Evolutionary conservation across 306 rosid genomes (phyloP).

Genomic region (Dryas drummondii): DNA sequence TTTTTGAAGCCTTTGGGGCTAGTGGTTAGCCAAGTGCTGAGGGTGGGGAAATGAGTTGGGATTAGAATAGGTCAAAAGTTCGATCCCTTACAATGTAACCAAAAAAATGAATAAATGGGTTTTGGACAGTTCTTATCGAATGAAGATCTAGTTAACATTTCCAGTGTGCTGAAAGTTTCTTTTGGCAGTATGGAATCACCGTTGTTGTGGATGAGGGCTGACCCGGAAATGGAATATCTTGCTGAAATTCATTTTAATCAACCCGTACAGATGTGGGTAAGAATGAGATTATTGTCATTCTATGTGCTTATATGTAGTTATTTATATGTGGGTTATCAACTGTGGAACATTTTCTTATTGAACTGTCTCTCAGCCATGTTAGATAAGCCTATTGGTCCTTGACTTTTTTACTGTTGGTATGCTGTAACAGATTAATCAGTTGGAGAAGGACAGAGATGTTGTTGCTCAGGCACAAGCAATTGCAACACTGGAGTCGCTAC

Average conservation of each 20-base stretch:
- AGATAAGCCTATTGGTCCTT: constrained; percentile 17
- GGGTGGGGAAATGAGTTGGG: no score
- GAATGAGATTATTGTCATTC: constrained; percentile 37
- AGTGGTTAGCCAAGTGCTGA: no score
- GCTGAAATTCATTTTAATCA: constrained; percentile 88
- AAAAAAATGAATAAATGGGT: no score
- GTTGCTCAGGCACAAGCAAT: constrained; percentile 95
- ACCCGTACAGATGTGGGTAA: constrained; percentile 99
- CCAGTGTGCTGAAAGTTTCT: constrained; percentile 15
- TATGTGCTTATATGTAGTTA: background rate
- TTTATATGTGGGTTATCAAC: background rate
- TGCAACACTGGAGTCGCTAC: constrained; percentile 68
- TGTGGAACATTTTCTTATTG: background rate
- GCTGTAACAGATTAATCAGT: constrained; percentile 78
- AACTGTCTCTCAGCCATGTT: background rate
- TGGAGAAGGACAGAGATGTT: constrained; percentile 98
- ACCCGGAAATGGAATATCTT: constrained; percentile 98
- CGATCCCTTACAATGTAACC: no score
- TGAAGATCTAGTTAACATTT: constrained; percentile 24
- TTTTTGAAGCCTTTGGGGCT: no score
- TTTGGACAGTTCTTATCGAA: background rate
- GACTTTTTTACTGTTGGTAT: constrained; percentile 29
- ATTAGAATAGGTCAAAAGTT: no score
- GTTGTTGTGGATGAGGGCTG: constrained; percentile 93
- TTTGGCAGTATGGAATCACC: constrained; percentile 80